Evolutionary conservation across 1,139 yeast genomes (phyloP).

Genomic region (Scheffersomyces stambukii): DNA sequence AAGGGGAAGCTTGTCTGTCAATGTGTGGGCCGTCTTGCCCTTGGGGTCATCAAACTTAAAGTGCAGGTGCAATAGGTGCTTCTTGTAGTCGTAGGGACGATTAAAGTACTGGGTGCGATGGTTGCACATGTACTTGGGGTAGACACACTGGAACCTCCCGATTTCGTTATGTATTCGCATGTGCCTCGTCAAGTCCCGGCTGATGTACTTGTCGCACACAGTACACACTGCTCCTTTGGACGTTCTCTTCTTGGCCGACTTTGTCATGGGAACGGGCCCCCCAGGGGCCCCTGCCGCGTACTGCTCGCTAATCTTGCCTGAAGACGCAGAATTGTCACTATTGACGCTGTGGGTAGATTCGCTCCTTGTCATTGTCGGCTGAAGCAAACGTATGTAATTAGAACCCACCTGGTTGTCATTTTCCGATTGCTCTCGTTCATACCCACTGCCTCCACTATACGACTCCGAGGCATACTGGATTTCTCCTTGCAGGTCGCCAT

Average conservation of each 20-base stretch:
- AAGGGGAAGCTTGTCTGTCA: conserved; percentile 41
- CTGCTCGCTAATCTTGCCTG: too few relatives aligned
- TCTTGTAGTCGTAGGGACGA: conserved; percentile 47
- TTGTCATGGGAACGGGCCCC: too few relatives aligned
- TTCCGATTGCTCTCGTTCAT: too few relatives aligned
- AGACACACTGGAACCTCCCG: conserved; percentile 46
- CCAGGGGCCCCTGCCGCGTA: too few relatives aligned
- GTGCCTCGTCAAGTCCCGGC: conserved; percentile 43
- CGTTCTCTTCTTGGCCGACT: conserved; percentile 22
- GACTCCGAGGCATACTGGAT: too few relatives aligned
- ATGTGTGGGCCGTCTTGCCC: conserved; percentile 39
- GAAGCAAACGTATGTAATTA: background rate
- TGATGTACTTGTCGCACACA: conserved; percentile 40
- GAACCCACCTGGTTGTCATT: conserved; percentile 1
- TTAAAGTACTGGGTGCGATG: conserved; percentile 45
- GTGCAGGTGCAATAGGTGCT: conserved; percentile 43
- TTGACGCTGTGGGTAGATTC: conserved; percentile 23
- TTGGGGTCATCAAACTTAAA: conserved; percentile 42
- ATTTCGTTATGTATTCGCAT: conserved; percentile 44
- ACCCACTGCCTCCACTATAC: too few relatives aligned
- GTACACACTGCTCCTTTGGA: conserved; percentile 40
- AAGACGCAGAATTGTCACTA: conserved; percentile 14
- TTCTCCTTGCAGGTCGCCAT: too few relatives aligned
- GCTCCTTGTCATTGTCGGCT: conserved; percentile 4
- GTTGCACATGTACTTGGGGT: conserved; percentile 38